Percentiles rank a stretch among this genome's conserved stretches.
Conservation (phyloP, 2,329 filamentous ascomycete species). For the Hypoxylon sp. region DNA sequence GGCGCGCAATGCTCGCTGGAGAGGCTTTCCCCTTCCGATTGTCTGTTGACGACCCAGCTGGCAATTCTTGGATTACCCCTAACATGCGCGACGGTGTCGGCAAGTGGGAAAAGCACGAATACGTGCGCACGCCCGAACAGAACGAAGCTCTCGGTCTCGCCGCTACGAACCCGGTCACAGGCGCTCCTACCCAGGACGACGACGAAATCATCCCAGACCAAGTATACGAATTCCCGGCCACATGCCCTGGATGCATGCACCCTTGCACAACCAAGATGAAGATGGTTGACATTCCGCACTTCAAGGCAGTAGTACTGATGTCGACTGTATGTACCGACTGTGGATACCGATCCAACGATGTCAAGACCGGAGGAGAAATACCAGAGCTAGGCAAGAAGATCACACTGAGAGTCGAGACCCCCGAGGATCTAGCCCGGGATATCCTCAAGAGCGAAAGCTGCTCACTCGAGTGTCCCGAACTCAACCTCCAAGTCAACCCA, state of each 20-base stretch:
- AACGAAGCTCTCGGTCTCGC: constrained; percentile 88
- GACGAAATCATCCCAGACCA: constrained; percentile 93
- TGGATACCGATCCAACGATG: constrained; percentile 95
- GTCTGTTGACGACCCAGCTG: constrained; percentile 89
- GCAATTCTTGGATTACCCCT: constrained; percentile 97
- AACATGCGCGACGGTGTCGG: constrained; percentile 83
- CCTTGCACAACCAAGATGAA: constrained; percentile 95
- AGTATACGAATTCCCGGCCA: constrained; percentile 92
- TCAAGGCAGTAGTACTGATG: constrained; percentile 98
- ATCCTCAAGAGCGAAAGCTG: constrained; percentile 98
- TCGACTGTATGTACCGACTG: constrained; percentile 92
- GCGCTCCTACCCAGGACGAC: constrained; percentile 64
- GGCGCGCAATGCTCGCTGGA: constrained; percentile 83
- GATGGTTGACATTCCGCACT: constrained; percentile 98
- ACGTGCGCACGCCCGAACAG: constrained; percentile 84
- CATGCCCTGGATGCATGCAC: constrained; percentile 91
- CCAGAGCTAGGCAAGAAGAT: constrained; percentile 89
- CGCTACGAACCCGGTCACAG: constrained; percentile 64
- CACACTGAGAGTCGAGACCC: constrained; percentile 77
- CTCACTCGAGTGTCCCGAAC: constrained; percentile 86
- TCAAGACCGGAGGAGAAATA: constrained; percentile 96
- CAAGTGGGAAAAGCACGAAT: constrained; percentile 91
- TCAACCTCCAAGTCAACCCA: constrained; percentile 88
- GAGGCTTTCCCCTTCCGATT: constrained; percentile 89
- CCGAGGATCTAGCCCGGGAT: constrained; percentile 86